These are phyloP conservation scores for Heteromeles arbutifolia DNA, from an alignment of 306 rosid genomes.

Conservation along the genomic window DNA sequence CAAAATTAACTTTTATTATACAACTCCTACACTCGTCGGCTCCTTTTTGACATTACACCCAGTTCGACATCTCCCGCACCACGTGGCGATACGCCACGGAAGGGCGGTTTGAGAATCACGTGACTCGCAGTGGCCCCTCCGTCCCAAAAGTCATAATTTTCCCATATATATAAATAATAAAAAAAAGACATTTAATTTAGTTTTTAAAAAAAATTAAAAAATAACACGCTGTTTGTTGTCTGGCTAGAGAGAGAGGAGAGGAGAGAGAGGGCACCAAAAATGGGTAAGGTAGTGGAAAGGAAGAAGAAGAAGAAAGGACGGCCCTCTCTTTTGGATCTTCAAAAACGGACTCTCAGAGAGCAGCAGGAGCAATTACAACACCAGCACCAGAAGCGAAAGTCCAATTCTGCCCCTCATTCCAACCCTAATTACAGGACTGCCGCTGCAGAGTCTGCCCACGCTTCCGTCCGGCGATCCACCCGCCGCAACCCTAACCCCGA, in stretches of 20 bases:
- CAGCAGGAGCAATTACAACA: constrained; percentile 7
- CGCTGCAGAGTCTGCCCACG: constrained; percentile 4
- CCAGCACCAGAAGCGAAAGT: constrained; percentile 12
- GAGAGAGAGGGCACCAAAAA: constrained; percentile 27
- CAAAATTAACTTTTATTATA: too few relatives aligned
- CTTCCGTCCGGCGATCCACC: constrained; percentile 48
- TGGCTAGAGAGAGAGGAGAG: constrained; percentile 27
- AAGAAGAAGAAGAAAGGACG: constrained; percentile 77
- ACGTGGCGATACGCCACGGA: constrained; percentile 10
- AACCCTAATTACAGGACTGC: constrained; percentile 34
- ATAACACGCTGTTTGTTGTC: constrained; percentile 42
- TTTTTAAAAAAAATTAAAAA: neutral
- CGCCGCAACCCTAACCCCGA: constrained; percentile 56
- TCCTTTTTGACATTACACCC: neutral
- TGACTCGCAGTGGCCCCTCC: constrained; percentile 23
- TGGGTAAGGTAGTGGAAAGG: constrained; percentile 69
- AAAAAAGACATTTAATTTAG: neutral
- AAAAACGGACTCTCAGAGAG: constrained; percentile 47
- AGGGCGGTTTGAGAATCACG: constrained; percentile 21
- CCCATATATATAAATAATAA: neutral
- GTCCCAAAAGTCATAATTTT: neutral
- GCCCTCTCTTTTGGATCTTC: constrained; percentile 71
- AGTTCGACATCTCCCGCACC: neutral
- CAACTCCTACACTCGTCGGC: neutral
- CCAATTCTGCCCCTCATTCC: constrained; percentile 28